phyloP scores from a whole-genome alignment of 164 flowering plant genomes.

The Magnolia changhungtana region DNA sequence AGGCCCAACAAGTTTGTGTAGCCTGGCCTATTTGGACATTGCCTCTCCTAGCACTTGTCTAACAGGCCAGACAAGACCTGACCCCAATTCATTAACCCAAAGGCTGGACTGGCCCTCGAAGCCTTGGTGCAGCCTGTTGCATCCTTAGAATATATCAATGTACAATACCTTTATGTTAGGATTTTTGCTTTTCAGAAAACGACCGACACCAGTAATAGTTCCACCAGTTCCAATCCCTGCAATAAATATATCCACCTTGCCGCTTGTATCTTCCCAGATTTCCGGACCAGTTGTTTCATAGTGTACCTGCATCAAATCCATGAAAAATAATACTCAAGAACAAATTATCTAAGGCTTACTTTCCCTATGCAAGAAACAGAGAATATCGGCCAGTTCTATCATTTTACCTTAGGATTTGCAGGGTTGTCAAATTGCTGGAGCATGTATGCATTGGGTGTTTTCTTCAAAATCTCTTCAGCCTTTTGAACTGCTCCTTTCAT shows the following conservation, averaged over 20 bases:
- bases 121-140: background rate
- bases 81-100: background rate
- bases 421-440: conserved; percentile 93
- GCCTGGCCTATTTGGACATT: background rate
- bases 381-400: conserved; percentile 54
- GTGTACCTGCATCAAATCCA: conserved; percentile 53
- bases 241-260: conserved; percentile 89
- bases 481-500: conserved; percentile 82
- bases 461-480: conserved; percentile 75
- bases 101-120: background rate
- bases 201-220: conserved; percentile 84
- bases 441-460: conserved; percentile 74
- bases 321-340: conserved; percentile 17
- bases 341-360: background rate
- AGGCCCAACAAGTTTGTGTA: background rate
- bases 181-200: conserved; percentile 66
- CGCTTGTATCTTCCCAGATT: conserved; percentile 94
- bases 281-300: conserved; percentile 99
- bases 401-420: conserved; percentile 72
- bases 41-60: background rate
- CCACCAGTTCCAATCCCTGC: conserved; percentile 98
- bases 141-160: conserved; percentile 5
- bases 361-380: conserved; percentile 59
- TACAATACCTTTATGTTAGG: conserved; percentile 63
- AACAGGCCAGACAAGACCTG: background rate